Conservation (phyloP, 176 grass and related monocot genomes). For the Eragrostis curvula region DNA sequence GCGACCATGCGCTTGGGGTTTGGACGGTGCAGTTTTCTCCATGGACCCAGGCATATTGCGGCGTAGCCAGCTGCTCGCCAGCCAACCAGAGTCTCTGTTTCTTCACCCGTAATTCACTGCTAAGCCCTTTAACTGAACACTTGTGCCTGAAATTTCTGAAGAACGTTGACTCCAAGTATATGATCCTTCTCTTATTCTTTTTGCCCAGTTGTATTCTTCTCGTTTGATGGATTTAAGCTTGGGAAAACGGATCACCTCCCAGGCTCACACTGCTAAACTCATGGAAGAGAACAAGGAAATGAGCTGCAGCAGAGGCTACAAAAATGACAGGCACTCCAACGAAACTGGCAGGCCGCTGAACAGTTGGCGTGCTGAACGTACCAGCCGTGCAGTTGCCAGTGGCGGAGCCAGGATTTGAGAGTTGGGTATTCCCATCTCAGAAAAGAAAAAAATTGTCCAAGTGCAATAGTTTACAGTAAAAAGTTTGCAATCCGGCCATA, state of each 20-base stretch:
- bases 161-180: not conserved
- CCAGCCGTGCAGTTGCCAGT: constrained; percentile 31
- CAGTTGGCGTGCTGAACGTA: constrained; percentile 21
- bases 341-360: not conserved
- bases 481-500: no score
- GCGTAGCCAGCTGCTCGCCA: not conserved
- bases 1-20: not conserved
- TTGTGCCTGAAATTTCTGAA: not conserved
- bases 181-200: not conserved
- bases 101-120: constrained; percentile 9
- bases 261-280: not conserved
- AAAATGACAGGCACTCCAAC: not conserved
- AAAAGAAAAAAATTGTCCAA: no score
- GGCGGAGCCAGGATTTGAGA: no score
- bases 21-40: constrained; percentile 19
- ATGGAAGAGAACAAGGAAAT: not conserved
- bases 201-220: not conserved
- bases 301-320: not conserved
- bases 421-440: no score
- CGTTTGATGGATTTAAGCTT: not conserved
- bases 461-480: no score
- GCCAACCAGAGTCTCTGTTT: constrained; percentile 6
- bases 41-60: not conserved
- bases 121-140: not conserved
- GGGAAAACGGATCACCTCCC: not conserved